Evolutionary conservation across 306 rosid genomes (phyloP).

Genomic region (Calophaca sinica): DNA sequence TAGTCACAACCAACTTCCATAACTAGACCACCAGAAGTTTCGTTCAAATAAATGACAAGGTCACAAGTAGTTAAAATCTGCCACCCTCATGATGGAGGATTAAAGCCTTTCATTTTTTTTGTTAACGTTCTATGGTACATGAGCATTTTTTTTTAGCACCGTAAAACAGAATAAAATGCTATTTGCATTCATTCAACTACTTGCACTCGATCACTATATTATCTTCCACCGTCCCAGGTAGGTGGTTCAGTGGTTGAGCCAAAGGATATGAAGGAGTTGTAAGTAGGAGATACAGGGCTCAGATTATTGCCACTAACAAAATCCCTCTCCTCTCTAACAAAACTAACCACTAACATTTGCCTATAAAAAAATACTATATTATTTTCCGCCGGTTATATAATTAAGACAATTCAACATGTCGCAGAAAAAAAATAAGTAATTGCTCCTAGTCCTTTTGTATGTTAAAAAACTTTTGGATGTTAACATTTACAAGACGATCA

Average conservation of each 20-base stretch:
- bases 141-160: background rate
- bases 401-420: background rate
- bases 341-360: too few relatives aligned
- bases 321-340: too few relatives aligned
- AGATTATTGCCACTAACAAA: too few relatives aligned
- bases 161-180: slow-evolving; percentile 11
- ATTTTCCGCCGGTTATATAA: slow-evolving; percentile 2
- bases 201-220: slow-evolving; percentile 10
- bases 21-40: slow-evolving; percentile 24
- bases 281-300: too few relatives aligned
- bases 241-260: too few relatives aligned
- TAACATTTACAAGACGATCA: background rate
- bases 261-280: too few relatives aligned
- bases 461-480: background rate
- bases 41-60: slow-evolving; percentile 25
- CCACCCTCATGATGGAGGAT: background rate
- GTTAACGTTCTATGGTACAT: background rate
- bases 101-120: background rate
- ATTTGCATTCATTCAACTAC: slow-evolving; percentile 15
- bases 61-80: background rate
- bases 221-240: background rate
- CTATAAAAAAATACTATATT: too few relatives aligned
- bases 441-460: background rate
- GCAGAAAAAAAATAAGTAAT: background rate
- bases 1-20: background rate